These are phyloP conservation scores for Cercospora sesami DNA, from an alignment of 2,329 filamentous ascomycete genomes.

Conservation along the genomic window DNA sequence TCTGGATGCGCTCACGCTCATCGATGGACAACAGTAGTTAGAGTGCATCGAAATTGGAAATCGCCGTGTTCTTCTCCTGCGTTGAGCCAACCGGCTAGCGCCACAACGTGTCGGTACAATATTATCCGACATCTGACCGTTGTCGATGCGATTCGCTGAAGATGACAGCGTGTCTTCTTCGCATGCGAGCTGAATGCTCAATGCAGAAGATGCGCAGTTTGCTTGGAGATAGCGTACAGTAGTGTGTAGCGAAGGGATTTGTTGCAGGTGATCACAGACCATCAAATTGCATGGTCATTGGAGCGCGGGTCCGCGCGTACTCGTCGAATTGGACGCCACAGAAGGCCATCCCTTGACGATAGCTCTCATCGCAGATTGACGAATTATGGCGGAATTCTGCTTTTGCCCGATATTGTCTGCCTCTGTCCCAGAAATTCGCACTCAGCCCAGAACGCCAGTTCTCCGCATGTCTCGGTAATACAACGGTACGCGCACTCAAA, in stretches of 20 bases:
- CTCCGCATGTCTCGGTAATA: slow-evolving; percentile 1
- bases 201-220: not conserved
- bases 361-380: slow-evolving; percentile 1
- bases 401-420: not conserved
- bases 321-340: slow-evolving; percentile 3
- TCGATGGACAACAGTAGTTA: not conserved
- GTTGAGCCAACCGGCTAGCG: not conserved
- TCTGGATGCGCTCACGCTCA: not conserved
- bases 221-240: not conserved
- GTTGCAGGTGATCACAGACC: not conserved
- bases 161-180: slow-evolving; percentile 6
- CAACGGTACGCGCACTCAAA: not conserved
- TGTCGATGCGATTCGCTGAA: not conserved
- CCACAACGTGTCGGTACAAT: not conserved
- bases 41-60: not conserved
- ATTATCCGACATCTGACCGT: not conserved
- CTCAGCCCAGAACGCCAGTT: not conserved
- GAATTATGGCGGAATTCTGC: not conserved
- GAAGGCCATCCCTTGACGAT: not conserved
- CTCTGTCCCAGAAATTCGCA: not conserved
- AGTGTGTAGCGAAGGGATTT: not conserved
- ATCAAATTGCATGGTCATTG: not conserved
- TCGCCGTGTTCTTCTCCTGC: not conserved
- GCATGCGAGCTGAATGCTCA: not conserved
- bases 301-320: slow-evolving; percentile 1